Base-by-base conservation (phyloP, 306 rosid genomes). In the Cicer cuneatum region DNA sequence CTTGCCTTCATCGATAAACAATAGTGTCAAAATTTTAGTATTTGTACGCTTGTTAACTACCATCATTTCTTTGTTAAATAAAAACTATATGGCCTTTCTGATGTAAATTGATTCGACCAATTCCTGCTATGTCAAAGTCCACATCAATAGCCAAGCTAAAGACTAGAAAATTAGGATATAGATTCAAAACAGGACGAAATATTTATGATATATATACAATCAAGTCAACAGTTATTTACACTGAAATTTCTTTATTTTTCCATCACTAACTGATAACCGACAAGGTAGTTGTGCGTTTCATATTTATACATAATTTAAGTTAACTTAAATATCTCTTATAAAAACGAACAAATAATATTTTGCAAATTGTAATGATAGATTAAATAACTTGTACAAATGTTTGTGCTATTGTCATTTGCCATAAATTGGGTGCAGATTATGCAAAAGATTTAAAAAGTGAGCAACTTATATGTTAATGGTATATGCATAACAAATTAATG, bases 131-230 rank as follows among this genome's bases (percentile, higher is more conserved):
- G 35, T 75, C 42, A 41, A 75, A 38, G 64, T 38, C 54, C 56
- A 63, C 69, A 43, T 33, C 42, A 76, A 43, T 43, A 54, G 40
- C 33, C 24, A 67, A 16, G 62, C 60, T 76, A 76, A 61, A 76
- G 68, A 66, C 42, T 59, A 59, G 18, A 59, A 18, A 33, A 35
- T 37, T 76, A 13, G 56, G 14, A 37, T 41, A 43, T 54, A 6
- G 8, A 8, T 53, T 66, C 53, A 39, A 59, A 53, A 45, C 10
- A 43, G 59, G 57, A 66, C 59, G 43, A 66, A 42, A 10, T 10
- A 66, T 76, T 53, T 66, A 62, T 62, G 71, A 9, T 19, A 14
- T n/a, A 14, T n/a, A 40, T 12, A 54, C 24, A 38, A 37, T 48
- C 21, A 74, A 61, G 48, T 16, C 51, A 46, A 19, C 7, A 11